phyloP scores from a whole-genome alignment of 2,329 filamentous ascomycete species.

The Colletotrichum endophyticum region DNA sequence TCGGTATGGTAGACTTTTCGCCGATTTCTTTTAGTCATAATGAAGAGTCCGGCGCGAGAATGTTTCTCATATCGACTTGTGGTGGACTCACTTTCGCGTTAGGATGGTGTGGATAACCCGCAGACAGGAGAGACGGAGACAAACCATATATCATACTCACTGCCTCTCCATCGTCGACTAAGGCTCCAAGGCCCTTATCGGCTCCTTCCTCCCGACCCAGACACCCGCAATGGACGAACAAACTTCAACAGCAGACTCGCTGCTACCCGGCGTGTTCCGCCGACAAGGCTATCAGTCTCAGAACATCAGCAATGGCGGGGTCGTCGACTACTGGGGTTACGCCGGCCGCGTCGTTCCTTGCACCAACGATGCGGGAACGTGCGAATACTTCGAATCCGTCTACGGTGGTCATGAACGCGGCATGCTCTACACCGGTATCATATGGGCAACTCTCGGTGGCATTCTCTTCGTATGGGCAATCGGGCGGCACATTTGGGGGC shows the following conservation, averaged over 20 bases:
- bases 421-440: constrained; percentile 55
- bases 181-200: neutral
- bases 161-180: neutral
- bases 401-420: constrained; percentile 53
- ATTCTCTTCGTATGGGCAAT: constrained; percentile 49
- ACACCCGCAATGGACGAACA: neutral
- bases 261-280: neutral
- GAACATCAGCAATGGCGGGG: constrained; percentile 39
- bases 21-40: neutral
- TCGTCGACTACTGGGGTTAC: constrained; percentile 52
- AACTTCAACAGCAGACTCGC: neutral
- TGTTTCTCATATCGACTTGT: neutral
- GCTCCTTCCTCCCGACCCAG: neutral
- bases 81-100: neutral
- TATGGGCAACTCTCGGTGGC: constrained; percentile 52
- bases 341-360: constrained; percentile 49
- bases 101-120: neutral
- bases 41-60: neutral
- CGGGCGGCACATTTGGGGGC: constrained; percentile 23
- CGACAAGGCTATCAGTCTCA: constrained; percentile 28
- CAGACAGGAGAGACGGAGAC: neutral
- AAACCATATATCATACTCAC: fast-evolving
- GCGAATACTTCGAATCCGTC: constrained; percentile 56
- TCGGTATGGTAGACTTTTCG: neutral
- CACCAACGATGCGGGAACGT: constrained; percentile 50